Conservation (phyloP, 768 basidiomycete species). For the Mycena venus region DNA sequence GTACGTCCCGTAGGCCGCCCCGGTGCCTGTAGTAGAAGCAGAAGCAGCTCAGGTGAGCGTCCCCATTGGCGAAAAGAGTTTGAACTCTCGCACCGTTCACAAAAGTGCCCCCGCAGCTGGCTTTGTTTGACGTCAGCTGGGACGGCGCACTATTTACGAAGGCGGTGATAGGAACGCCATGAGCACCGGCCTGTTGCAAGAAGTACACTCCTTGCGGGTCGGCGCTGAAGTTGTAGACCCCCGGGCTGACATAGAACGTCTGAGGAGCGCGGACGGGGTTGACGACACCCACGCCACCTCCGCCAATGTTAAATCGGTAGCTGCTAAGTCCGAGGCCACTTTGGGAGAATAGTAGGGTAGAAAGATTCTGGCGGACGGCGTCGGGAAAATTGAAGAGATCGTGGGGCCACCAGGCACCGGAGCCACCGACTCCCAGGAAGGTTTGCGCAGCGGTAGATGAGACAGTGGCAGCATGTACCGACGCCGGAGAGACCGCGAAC, state of each 20-base stretch:
- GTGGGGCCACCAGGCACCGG: constrained; percentile 63
- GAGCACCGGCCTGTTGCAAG: constrained; percentile 51
- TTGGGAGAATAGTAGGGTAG: constrained; percentile 53
- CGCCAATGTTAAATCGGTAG: constrained; percentile 60
- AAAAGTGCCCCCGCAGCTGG: constrained; percentile 53
- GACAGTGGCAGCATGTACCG: constrained; percentile 35
- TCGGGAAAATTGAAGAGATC: constrained; percentile 58
- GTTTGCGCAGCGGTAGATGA: constrained; percentile 50
- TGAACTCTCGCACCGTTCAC: constrained; percentile 41
- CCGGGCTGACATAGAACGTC: constrained; percentile 53
- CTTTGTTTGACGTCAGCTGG: constrained; percentile 46
- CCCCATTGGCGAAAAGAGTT: not conserved
- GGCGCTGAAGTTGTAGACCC: constrained; percentile 54
- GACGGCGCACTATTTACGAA: constrained; percentile 60
- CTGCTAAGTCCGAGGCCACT: constrained; percentile 55
- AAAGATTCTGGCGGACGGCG: constrained; percentile 54
- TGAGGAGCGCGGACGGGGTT: constrained; percentile 53
- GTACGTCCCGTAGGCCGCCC: constrained; percentile 55
- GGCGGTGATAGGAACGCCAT: constrained; percentile 54
- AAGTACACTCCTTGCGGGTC: constrained; percentile 58
- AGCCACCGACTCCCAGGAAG: constrained; percentile 56
- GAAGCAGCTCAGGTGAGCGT: not conserved
- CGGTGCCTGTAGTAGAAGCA: constrained; percentile 39
- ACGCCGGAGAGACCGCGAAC: not conserved
- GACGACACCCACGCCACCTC: constrained; percentile 56